phyloP scores from a whole-genome alignment of 1,284 basidiomycete genomes.

The Mycena citricolor region DNA sequence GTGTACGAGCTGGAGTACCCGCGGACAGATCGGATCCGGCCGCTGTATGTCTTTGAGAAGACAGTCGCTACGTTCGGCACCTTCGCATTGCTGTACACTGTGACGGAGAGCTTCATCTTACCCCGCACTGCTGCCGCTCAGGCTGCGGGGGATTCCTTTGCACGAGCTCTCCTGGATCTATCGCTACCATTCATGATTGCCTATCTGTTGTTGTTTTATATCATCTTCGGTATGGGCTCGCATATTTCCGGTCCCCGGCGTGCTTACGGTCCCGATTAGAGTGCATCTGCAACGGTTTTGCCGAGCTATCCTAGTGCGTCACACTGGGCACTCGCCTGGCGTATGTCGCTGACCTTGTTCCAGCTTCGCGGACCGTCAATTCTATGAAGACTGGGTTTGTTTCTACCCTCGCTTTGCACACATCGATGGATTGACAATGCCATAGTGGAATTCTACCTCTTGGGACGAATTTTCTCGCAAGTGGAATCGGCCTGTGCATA shows the following conservation, averaged over 20 bases:
- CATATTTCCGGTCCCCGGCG: neutral
- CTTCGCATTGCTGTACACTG: conserved; percentile 87
- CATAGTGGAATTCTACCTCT: conserved; percentile 90
- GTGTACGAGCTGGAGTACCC: conserved; percentile 98
- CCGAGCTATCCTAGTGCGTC: conserved; percentile 84
- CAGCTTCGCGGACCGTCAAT: conserved; percentile 93
- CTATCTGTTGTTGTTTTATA: conserved; percentile 80
- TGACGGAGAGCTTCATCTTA: conserved; percentile 93
- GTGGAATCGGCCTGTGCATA: conserved; percentile 93
- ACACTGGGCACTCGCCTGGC: neutral
- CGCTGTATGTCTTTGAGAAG: conserved; percentile 93
- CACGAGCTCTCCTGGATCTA: conserved; percentile 80
- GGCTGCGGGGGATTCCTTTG: conserved; percentile 65
- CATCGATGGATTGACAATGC: neutral
- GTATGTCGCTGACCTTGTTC: conserved; percentile 1
- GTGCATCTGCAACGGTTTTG: conserved; percentile 95
- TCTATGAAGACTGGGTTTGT: conserved; percentile 91
- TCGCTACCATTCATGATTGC: conserved; percentile 91
- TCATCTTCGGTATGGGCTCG: conserved; percentile 70
- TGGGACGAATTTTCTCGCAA: conserved; percentile 97
- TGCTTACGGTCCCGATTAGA: conserved; percentile 47
- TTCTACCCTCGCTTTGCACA: neutral
- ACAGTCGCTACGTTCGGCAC: conserved; percentile 94
- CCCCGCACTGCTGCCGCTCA: conserved; percentile 62
- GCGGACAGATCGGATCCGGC: conserved; percentile 84